Evolutionary conservation across 2,329 filamentous ascomycete species (phyloP), one percentile per base, ranked within the genome.

Genomic region (Penicillium sp.): DNA sequence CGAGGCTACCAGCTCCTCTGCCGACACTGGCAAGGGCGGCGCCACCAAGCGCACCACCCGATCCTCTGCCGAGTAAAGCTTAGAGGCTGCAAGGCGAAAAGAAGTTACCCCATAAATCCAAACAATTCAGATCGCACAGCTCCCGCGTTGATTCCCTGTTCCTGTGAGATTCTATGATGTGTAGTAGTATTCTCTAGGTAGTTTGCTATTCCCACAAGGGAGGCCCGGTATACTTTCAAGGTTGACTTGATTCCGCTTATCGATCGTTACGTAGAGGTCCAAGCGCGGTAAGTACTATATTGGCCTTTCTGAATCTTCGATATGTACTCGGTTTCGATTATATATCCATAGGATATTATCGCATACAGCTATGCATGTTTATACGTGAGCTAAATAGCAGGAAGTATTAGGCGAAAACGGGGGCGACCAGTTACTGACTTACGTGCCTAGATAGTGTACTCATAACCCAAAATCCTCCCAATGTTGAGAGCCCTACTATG

Each of bases 1-100:
- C 57, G 83, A 78, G 57, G 77, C 77, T 38, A 73, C 77, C 44
- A 72, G 74, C 47, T 76, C 75, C 41, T 77, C 77, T 35, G 72
- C 86, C 31, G 84, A 83, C 57, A 89, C 93, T 76, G 84, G 80
- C 53, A 87, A 94, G 81, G 70, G 74, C 37, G 79, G 80, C 60
- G 72, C 76, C 37, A 81, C 78, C 68, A 83, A 83, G 76, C 72
- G 79, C 54, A 73, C 67, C 40, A 79, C 77, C 16, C 65, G 69
- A 13, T 68, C 67, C 26, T 62, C 62, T 36, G 64, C 59, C 14
- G 59, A 66, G 62, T 66, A 63, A 60, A 54, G 23, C 19, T 29
- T 36, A 32, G 10, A n/a, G 34, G 29, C 20, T 34, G 13, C 26
- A 30, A 33, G 39, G 36, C 39, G 27, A 34, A 45, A 41, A 41